These are phyloP conservation scores for Plantago elongata DNA, from an alignment of 257 asterid species.

Conservation along the genomic window DNA sequence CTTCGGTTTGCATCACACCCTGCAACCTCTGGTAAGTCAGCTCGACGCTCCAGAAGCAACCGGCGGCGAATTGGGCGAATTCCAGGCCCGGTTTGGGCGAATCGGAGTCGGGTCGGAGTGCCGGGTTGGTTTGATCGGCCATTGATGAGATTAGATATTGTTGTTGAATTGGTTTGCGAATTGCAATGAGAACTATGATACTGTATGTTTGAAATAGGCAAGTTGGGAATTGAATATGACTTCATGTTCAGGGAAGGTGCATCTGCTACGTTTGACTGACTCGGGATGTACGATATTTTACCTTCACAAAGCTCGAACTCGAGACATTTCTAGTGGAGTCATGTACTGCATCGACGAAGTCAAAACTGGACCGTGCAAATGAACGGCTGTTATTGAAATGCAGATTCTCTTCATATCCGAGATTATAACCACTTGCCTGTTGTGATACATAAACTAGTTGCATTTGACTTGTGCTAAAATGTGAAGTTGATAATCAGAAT, in stretches of 20 bases:
- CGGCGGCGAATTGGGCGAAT: slow-evolving; percentile 77
- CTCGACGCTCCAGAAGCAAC: slow-evolving; percentile 89
- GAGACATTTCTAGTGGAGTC: too few relatives aligned
- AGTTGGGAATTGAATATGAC: not conserved
- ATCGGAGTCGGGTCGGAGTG: slow-evolving; percentile 46
- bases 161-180: not conserved
- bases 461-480: too few relatives aligned
- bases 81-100: slow-evolving; percentile 47
- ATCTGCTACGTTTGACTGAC: too few relatives aligned
- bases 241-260: not conserved
- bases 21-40: slow-evolving; percentile 58
- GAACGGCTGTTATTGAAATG: too few relatives aligned
- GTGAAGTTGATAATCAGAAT: too few relatives aligned
- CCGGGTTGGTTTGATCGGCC: slow-evolving; percentile 59
- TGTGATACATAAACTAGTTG: too few relatives aligned
- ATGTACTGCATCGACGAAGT: too few relatives aligned
- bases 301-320: too few relatives aligned
- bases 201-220: not conserved
- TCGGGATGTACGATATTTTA: too few relatives aligned
- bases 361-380: too few relatives aligned
- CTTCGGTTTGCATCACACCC: slow-evolving; percentile 83
- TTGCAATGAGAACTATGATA: not conserved
- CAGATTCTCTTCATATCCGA: too few relatives aligned
- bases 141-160: slow-evolving; percentile 14
- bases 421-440: too few relatives aligned